Evolutionary conservation across 352 stramenopile genomes (phyloP).

Genomic region (Pythium grandisporangium): DNA sequence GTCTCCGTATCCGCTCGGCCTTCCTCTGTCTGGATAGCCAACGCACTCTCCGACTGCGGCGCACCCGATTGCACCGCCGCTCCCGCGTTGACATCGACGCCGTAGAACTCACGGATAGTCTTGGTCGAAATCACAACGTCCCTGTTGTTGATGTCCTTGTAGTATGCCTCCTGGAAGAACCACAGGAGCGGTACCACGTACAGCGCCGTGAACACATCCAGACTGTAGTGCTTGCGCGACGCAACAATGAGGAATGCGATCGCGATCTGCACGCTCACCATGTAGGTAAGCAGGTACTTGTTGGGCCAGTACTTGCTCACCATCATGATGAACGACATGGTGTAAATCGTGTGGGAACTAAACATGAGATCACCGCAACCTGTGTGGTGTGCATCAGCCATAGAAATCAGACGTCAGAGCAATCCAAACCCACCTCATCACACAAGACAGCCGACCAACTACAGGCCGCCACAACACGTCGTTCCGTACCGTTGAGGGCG

Average conservation of each 20-base stretch:
- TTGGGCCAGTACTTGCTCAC: conserved; percentile 85
- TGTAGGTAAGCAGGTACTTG: conserved; percentile 59
- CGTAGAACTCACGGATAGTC: conserved; percentile 57
- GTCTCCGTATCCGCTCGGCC: too few species aligned
- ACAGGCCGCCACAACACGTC: too few species aligned
- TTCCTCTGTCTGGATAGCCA: too few species aligned
- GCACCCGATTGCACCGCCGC: too few species aligned
- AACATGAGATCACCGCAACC: conserved; percentile 90
- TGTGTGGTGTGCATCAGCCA: too few species aligned
- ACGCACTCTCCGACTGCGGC: too few species aligned
- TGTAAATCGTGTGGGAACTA: conserved; percentile 90
- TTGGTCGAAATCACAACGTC: conserved; percentile 54
- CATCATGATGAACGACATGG: conserved; percentile 78
- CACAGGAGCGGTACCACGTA: conserved; percentile 87
- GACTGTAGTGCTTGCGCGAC: conserved; percentile 85
- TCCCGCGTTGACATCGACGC: conserved; percentile 24
- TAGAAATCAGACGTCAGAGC: conserved; percentile 7
- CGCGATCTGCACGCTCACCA: conserved; percentile 65
- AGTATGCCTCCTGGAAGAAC: conserved; percentile 71
- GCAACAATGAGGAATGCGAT: conserved; percentile 87
- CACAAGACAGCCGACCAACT: conserved; percentile 8
- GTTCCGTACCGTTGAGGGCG: conserved; percentile 41
- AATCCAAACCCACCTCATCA: too few species aligned
- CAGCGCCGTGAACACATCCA: conserved; percentile 84
- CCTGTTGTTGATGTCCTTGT: conserved; percentile 77